Evolutionary conservation across 441 rosid species (phyloP), one percentile per base, ranked within the genome.

Genomic region (Erodium trifolium): DNA sequence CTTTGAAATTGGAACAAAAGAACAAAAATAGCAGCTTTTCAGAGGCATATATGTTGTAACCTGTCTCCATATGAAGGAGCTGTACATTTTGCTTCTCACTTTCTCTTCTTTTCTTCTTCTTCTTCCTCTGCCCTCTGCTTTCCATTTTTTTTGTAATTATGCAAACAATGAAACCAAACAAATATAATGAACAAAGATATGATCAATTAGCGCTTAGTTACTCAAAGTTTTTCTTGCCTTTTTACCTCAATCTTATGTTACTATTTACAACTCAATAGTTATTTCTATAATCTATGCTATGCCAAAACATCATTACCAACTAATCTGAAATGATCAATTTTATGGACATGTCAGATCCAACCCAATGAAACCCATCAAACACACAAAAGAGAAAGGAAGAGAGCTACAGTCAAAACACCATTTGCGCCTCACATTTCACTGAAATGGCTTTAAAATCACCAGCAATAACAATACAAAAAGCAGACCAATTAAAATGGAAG

Each of bases 361-460:
- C 43, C 43, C 43, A 39, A 39, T 39, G 9, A 39, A 39, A 39
- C 43, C 43, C 43, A 39, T 39, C 43, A 39, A 39, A 39, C 37
- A 39, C 43, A 39, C 43, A 39, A 5, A 39, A 39, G 43, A 39
- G 43, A 39, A 39, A 39, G 6, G 10, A 10, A 39, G 43, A 7
- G 43, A 39, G 43, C 43, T 39, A 39, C 43, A 39, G 43, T 39
- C 43, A 34, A 39, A 39, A 39, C 43, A 39, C 43, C 43, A 39
- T 39, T 6, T 39, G 10, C 9, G 10, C 43, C 43, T 39, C 5
- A 39, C 43, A 39, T 39, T 39, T 39, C 43, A 39, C 43, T 39
- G 43, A 5, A 39, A 39, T 39, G 66, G 23, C 62, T 18, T 74
- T 70, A 73, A 73, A 27, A 76, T 72, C 37, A 78, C 71, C 62